Conservation (phyloP, 1,284 basidiomycete species). For the Lentinula novae-zelandiae region DNA sequence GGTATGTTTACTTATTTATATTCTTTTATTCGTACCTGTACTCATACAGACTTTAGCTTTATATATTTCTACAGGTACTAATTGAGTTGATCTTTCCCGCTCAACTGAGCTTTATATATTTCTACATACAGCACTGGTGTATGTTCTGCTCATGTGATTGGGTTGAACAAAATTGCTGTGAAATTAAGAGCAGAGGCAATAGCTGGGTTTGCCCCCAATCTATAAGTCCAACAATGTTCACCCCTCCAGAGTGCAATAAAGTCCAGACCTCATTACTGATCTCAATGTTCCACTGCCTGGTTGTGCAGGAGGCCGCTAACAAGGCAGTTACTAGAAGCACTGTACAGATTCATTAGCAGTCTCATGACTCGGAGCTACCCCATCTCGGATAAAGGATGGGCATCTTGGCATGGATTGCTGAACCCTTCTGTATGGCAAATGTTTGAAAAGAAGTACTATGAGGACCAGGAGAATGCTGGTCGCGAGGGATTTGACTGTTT, state of each 20-base stretch:
- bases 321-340: background rate
- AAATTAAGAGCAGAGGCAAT: background rate
- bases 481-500: background rate
- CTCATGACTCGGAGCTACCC: slow-evolving; percentile 5
- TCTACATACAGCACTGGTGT: background rate
- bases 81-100: no score
- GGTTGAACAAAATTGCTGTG: background rate
- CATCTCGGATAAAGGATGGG: background rate
- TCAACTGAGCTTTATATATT: no score
- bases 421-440: background rate
- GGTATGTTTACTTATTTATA: no score
- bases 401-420: background rate
- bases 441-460: background rate
- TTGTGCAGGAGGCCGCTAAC: background rate
- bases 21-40: no score
- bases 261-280: background rate
- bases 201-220: background rate
- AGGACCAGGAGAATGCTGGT: background rate
- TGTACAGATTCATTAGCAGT: background rate
- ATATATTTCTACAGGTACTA: background rate
- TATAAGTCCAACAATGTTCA: background rate
- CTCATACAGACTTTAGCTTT: no score
- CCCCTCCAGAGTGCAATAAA: background rate
- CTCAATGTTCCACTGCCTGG: background rate
- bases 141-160: background rate